These are phyloP conservation scores for Fraxinus platypoda DNA, from an alignment of 305 asterid species.

Conservation along the genomic window DNA sequence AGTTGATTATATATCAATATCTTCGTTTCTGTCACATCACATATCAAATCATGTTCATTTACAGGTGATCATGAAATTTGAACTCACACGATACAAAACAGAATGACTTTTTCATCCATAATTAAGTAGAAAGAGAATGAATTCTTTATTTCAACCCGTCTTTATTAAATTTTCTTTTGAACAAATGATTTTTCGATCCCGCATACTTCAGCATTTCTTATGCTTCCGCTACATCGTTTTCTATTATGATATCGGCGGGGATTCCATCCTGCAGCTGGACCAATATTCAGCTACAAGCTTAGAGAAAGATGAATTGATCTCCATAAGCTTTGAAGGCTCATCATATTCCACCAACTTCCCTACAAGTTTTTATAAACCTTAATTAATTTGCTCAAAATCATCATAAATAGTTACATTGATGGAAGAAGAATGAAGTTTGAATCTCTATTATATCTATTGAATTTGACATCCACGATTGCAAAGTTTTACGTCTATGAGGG, in stretches of 20 bases:
- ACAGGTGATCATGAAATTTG: neutral
- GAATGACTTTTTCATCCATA: neutral
- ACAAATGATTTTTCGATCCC: neutral
- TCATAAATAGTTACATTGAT: neutral
- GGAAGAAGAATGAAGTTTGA: neutral
- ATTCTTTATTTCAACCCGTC: too few species aligned
- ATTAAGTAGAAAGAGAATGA: too few species aligned
- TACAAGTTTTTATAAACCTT: slow-evolving; percentile 23
- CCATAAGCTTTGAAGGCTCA: slow-evolving; percentile 69
- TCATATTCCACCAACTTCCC: slow-evolving; percentile 71
- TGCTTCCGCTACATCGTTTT: neutral
- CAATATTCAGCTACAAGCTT: slow-evolving; percentile 76
- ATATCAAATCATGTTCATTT: neutral
- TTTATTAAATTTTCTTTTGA: too few species aligned
- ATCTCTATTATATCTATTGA: neutral
- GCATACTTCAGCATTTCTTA: neutral
- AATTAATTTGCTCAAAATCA: neutral
- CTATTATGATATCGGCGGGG: neutral
- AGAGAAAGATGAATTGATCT: slow-evolving; percentile 52
- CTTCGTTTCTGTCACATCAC: neutral
- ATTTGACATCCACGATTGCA: neutral
- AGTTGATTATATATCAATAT: too few species aligned
- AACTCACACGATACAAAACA: neutral
- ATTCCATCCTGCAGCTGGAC: slow-evolving; percentile 55
- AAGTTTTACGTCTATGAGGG: neutral